Conservation (phyloP, 306 rosid species). For the Cucurbita pepo region DNA sequence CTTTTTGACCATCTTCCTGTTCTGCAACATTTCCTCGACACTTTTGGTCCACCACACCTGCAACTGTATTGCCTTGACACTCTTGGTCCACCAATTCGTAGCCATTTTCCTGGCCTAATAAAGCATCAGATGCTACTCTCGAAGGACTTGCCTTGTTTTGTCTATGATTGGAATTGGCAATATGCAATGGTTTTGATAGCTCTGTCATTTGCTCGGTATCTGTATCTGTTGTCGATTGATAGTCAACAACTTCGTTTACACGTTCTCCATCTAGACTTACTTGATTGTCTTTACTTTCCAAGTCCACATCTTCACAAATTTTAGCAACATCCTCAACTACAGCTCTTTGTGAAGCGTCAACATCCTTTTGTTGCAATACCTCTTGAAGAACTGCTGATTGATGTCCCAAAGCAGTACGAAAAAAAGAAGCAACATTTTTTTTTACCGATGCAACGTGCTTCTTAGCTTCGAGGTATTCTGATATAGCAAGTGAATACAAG, state of each 20-base stretch:
- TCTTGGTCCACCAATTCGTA: constrained; percentile 5
- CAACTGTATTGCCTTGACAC: background rate
- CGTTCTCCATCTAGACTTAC: constrained; percentile 15
- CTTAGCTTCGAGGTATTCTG: constrained; percentile 49
- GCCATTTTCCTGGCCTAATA: constrained; percentile 16
- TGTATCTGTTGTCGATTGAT: background rate
- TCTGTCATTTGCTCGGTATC: constrained; percentile 13
- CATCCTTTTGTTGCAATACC: constrained; percentile 12
- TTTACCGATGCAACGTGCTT: constrained; percentile 31
- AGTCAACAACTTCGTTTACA: constrained; percentile 16
- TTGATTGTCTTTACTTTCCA: constrained; percentile 14
- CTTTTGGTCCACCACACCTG: background rate
- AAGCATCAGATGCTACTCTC: background rate
- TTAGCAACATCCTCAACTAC: constrained; percentile 15
- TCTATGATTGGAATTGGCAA: constrained; percentile 6
- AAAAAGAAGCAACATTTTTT: constrained; percentile 29
- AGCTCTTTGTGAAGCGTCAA: constrained; percentile 5
- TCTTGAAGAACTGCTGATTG: constrained; percentile 9
- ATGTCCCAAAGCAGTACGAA: constrained; percentile 11
- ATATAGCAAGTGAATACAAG: constrained; percentile 29
- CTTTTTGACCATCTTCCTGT: constrained; percentile 8
- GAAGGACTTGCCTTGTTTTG: constrained; percentile 13
- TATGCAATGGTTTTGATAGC: constrained; percentile 5
- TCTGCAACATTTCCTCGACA: constrained; percentile 6
- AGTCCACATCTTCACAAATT: constrained; percentile 12